Percentiles rank a stretch among this genome's conserved stretches.
Conservation (phyloP, 148 eudicot species). For the Camellia sinensis region DNA sequence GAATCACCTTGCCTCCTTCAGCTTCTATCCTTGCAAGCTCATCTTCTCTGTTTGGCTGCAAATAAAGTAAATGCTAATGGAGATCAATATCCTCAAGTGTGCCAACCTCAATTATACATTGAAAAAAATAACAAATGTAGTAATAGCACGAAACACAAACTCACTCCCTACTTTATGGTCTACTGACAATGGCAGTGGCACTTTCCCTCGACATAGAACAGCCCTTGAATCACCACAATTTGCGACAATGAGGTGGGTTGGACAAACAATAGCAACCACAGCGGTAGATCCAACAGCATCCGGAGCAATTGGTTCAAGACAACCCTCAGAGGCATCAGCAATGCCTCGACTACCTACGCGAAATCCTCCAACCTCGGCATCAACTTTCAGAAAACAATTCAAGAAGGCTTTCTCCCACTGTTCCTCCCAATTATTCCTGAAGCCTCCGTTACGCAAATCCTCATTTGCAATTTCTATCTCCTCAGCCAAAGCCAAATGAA, state of each 20-base stretch:
- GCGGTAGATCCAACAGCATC: constrained; percentile 67
- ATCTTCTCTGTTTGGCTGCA: constrained; percentile 58
- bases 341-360: constrained; percentile 16
- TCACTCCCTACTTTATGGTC: constrained; percentile 50
- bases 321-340: constrained; percentile 19
- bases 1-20: constrained; percentile 53
- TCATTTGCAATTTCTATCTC: constrained; percentile 41
- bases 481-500: constrained; percentile 45
- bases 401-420: constrained; percentile 44
- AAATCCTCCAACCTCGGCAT: constrained; percentile 49
- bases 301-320: constrained; percentile 41
- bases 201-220: constrained; percentile 57
- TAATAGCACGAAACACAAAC: not conserved
- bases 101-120: not conserved
- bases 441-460: constrained; percentile 19
- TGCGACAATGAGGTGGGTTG: constrained; percentile 47
- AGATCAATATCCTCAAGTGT: not conserved
- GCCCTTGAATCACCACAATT: constrained; percentile 70
- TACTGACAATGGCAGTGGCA: constrained; percentile 46
- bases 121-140: not conserved
- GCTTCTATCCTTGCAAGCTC: constrained; percentile 60
- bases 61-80: not conserved
- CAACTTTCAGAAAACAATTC: constrained; percentile 47
- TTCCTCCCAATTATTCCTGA: constrained; percentile 27
- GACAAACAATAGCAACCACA: constrained; percentile 49